These are phyloP conservation scores for Rhipidocladum racemiflorum DNA, from an alignment of 176 grass and related monocot species.

Conservation along the genomic window DNA sequence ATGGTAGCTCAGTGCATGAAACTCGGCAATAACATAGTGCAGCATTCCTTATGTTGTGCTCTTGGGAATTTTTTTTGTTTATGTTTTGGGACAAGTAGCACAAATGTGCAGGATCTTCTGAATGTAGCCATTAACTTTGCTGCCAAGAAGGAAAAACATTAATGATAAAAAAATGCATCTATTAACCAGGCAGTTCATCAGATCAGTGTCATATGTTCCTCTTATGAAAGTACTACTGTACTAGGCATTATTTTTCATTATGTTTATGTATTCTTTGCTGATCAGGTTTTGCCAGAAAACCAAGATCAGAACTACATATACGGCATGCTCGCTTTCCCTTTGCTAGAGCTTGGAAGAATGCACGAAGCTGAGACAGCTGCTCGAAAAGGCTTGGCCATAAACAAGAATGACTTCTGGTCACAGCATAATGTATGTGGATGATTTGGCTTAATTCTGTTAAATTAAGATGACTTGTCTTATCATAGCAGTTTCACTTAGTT, in stretches of 20 bases:
- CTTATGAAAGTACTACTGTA: neutral
- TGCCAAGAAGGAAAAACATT: neutral
- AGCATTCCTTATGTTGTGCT: neutral
- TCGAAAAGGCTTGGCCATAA: constrained; percentile 65
- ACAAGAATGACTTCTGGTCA: constrained; percentile 65
- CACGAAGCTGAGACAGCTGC: constrained; percentile 62
- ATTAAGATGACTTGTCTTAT: neutral
- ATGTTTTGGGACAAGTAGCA: neutral
- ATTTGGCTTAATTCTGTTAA: neutral
- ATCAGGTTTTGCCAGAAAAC: constrained; percentile 63
- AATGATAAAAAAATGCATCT: neutral
- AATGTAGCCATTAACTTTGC: neutral
- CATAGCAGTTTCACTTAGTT: neutral
- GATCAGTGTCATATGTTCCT: neutral
- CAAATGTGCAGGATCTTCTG: neutral
- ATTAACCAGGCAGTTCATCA: neutral
- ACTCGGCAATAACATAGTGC: neutral
- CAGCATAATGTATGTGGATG: constrained; percentile 60
- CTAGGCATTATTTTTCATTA: neutral
- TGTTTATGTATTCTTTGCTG: neutral
- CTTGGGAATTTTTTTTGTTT: neutral
- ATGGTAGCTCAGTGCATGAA: neutral
- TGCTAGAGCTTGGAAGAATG: constrained; percentile 67
- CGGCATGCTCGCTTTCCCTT: constrained; percentile 73
- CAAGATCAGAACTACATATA: constrained; percentile 63